These are phyloP conservation scores for Ophioceras dolichostomum DNA, from an alignment of 2,329 filamentous ascomycete genomes.

Conservation along the genomic window DNA sequence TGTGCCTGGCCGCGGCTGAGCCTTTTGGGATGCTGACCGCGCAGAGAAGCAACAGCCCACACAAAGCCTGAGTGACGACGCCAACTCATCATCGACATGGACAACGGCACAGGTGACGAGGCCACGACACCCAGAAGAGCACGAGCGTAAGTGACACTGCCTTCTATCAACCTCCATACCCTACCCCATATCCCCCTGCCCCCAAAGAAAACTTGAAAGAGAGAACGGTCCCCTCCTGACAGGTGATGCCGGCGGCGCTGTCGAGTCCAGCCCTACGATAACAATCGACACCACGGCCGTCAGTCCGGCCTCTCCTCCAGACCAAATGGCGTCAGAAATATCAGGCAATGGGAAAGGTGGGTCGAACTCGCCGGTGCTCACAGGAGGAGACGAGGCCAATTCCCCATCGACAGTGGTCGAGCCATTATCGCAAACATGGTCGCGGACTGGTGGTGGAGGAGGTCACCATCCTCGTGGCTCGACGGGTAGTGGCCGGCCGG, in stretches of 20 bases:
- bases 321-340: slow-evolving; percentile 18
- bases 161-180: too few relatives aligned
- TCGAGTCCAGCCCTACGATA: slow-evolving; percentile 34
- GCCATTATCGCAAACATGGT: slow-evolving; percentile 14
- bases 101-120: not conserved
- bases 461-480: slow-evolving; percentile 2
- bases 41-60: not conserved
- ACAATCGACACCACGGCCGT: slow-evolving; percentile 39
- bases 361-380: slow-evolving; percentile 20
- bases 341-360: slow-evolving; percentile 9
- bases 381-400: slow-evolving; percentile 26
- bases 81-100: slow-evolving; percentile 1
- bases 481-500: slow-evolving; percentile 17
- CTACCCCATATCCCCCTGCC: too few relatives aligned
- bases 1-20: not conserved
- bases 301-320: slow-evolving; percentile 11
- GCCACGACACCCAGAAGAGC: slow-evolving; percentile 1
- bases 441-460: slow-evolving; percentile 10
- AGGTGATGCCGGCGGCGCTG: too few relatives aligned
- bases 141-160: slow-evolving; percentile 1
- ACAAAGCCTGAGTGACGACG: not conserved
- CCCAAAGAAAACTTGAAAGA: too few relatives aligned
- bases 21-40: slow-evolving; percentile 2
- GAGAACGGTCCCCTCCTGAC: too few relatives aligned
- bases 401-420: slow-evolving; percentile 22